phyloP scores from a whole-genome alignment of 2,329 filamentous ascomycete genomes.

The Cyphellophora attinorum region DNA sequence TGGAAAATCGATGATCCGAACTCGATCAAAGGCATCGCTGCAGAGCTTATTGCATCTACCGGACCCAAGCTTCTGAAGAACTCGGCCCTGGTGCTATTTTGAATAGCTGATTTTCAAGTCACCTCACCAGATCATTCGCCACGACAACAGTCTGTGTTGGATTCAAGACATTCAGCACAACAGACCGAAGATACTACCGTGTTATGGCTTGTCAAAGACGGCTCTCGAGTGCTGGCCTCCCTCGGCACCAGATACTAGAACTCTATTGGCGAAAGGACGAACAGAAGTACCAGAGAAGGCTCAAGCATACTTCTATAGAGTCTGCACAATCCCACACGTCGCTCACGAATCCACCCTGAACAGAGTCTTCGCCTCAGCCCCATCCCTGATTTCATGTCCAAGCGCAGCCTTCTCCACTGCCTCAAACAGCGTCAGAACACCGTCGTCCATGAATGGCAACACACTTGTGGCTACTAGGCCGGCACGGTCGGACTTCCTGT shows the following conservation, averaged over 20 bases:
- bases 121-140: not conserved
- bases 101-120: not conserved
- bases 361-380: not conserved
- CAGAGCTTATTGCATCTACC: slow-evolving; percentile 35
- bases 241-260: too few relatives aligned
- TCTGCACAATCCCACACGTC: too few relatives aligned
- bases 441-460: slow-evolving; percentile 11
- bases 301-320: too few relatives aligned
- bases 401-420: slow-evolving; percentile 14
- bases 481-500: slow-evolving; percentile 6
- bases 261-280: too few relatives aligned
- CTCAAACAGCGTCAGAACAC: slow-evolving; percentile 11
- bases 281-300: too few relatives aligned
- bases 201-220: too few relatives aligned
- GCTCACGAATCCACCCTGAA: not conserved
- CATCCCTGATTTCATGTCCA: slow-evolving; percentile 1
- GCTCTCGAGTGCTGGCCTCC: too few relatives aligned
- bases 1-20: slow-evolving; percentile 31
- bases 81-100: slow-evolving; percentile 17
- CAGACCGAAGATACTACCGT: too few relatives aligned
- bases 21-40: slow-evolving; percentile 37
- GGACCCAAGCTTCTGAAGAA: slow-evolving; percentile 31
- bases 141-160: not conserved
- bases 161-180: too few relatives aligned
- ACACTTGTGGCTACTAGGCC: slow-evolving; percentile 9